These are phyloP conservation scores for Fomitopsis pinicola DNA, from an alignment of 1,284 basidiomycete species.

Conservation along the genomic window DNA sequence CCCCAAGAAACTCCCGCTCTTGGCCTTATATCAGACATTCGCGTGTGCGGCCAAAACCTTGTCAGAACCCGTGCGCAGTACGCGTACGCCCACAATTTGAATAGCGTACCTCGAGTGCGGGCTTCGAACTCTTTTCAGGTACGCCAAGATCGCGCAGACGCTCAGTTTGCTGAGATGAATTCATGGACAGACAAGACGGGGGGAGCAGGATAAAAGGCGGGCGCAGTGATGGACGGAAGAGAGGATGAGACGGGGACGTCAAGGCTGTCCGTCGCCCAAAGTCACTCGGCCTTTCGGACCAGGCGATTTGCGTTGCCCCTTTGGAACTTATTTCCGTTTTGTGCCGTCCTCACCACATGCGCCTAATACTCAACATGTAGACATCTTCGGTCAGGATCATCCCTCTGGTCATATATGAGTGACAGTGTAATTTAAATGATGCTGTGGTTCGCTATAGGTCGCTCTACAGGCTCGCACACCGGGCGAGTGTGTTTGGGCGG, in stretches of 20 bases:
- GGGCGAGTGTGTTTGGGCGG: too few species aligned
- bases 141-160: constrained; percentile 86
- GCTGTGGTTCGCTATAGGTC: background rate
- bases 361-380: background rate
- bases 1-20: constrained; percentile 9
- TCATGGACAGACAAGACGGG: constrained; percentile 43
- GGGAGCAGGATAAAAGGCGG: background rate
- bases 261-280: background rate
- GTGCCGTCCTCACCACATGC: background rate
- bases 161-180: constrained; percentile 58
- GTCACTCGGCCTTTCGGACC: background rate
- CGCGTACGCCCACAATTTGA: background rate
- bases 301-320: background rate
- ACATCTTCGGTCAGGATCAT: background rate
- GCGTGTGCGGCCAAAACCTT: background rate
- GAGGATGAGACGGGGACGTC: background rate
- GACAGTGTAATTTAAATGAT: background rate
- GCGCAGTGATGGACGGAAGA: background rate
- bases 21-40: constrained; percentile 1
- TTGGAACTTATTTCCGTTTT: background rate
- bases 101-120: constrained; percentile 13
- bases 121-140: constrained; percentile 7
- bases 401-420: too few species aligned
- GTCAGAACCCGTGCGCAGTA: background rate
- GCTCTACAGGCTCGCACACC: background rate